Evolutionary conservation across 306 rosid genomes (phyloP).

Genomic region (Glycine soja): DNA sequence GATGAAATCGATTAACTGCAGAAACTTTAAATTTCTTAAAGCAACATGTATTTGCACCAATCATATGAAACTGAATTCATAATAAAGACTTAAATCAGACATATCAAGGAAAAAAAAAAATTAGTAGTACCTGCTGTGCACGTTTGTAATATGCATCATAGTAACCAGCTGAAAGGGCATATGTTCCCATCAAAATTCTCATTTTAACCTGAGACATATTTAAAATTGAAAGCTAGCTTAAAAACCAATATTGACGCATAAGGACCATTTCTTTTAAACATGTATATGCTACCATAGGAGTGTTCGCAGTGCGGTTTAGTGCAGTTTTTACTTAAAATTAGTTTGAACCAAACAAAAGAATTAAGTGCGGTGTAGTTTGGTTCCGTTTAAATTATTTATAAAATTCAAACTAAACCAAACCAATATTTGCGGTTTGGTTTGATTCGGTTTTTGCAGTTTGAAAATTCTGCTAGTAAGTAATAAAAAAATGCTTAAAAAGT

Average conservation of each 20-base stretch:
- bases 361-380: too few species aligned
- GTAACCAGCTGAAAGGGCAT: conserved; percentile 98
- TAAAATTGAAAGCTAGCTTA: conserved; percentile 23
- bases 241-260: conserved; percentile 15
- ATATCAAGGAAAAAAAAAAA: conserved; percentile 21
- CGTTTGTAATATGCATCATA: conserved; percentile 98
- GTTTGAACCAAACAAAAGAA: too few species aligned
- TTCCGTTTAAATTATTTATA: too few species aligned
- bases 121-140: conserved; percentile 86
- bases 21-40: conserved; percentile 23
- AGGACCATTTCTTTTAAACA: conserved; percentile 18
- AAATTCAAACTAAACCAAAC: too few species aligned
- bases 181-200: conserved; percentile 96
- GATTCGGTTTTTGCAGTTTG: too few species aligned
- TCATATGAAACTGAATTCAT: conserved; percentile 32
- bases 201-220: conserved; percentile 78
- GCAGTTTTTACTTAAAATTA: too few species aligned
- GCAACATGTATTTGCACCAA: conserved; percentile 27
- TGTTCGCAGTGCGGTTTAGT: too few species aligned
- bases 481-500: too few species aligned
- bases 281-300: neutral
- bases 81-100: conserved; percentile 11
- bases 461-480: too few species aligned
- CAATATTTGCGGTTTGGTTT: too few species aligned
- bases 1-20: conserved; percentile 3